These are phyloP conservation scores for Lepidopterella palustris DNA, from an alignment of 495 filamentous ascomycete species.

Conservation along the genomic window DNA sequence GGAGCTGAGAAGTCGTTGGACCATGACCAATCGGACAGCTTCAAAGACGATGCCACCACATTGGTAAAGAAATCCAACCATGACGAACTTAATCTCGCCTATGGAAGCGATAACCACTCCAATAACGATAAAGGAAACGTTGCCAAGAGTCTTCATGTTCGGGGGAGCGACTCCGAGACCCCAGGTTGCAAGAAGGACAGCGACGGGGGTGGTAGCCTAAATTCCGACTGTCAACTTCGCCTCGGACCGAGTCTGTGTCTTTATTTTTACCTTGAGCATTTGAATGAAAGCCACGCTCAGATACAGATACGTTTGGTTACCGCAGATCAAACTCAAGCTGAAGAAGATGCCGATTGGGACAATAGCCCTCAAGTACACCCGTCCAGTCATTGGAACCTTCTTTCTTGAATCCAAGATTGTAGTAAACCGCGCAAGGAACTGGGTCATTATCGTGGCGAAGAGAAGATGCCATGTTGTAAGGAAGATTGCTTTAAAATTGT, in stretches of 20 bases:
- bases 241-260: background rate
- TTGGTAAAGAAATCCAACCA: constrained; percentile 83
- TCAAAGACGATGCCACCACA: constrained; percentile 79
- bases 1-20: constrained; percentile 80
- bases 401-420: constrained; percentile 82
- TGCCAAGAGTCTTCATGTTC: constrained; percentile 72
- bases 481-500: constrained; percentile 53
- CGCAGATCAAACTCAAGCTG: constrained; percentile 88
- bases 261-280: constrained; percentile 78
- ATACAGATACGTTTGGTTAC: constrained; percentile 88
- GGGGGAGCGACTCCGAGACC: constrained; percentile 67
- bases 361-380: constrained; percentile 83
- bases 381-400: constrained; percentile 87
- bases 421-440: constrained; percentile 79
- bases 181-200: constrained; percentile 81
- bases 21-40: constrained; percentile 85
- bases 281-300: constrained; percentile 93
- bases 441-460: constrained; percentile 87
- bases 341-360: constrained; percentile 91
- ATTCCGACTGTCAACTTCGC: constrained; percentile 6
- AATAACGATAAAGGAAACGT: constrained; percentile 81
- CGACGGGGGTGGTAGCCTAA: constrained; percentile 84
- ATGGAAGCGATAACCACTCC: constrained; percentile 87
- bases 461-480: constrained; percentile 89
- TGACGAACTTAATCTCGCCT: constrained; percentile 86